phyloP scores from a whole-genome alignment of 441 rosid genomes.

The Adansonia grandidieri region DNA sequence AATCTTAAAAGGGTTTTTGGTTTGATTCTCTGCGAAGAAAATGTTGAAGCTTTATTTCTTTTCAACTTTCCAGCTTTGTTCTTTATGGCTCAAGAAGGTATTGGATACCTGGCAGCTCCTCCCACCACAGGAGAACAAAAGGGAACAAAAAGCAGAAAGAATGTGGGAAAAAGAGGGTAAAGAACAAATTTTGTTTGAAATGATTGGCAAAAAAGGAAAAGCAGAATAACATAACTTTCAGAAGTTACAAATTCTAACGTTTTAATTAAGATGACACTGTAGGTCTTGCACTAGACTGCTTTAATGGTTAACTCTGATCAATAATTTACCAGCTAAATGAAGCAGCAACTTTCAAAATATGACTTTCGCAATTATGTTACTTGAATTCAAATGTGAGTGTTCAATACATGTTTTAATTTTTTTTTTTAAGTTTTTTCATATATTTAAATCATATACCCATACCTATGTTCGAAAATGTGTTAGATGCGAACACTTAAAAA shows the following conservation, averaged over 20 bases:
- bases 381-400: no score
- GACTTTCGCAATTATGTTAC: no score
- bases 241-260: no score
- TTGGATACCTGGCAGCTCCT: conserved; percentile 2
- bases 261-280: no score
- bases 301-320: not conserved
- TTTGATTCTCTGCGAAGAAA: not conserved
- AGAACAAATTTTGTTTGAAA: not conserved
- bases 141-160: not conserved
- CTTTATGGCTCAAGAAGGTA: not conserved
- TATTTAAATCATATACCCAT: no score
- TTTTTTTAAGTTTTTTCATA: no score
- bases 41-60: not conserved
- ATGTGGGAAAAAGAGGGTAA: not conserved
- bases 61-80: conserved; percentile 15
- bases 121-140: not conserved
- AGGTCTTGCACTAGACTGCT: no score
- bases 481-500: no score
- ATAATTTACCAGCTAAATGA: not conserved
- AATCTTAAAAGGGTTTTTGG: not conserved
- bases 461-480: no score
- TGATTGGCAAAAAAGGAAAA: not conserved
- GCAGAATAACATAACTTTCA: not conserved
- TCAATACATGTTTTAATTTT: no score
- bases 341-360: not conserved